Conservation (phyloP, 768 basidiomycete species). For the Lentinula sp. region DNA sequence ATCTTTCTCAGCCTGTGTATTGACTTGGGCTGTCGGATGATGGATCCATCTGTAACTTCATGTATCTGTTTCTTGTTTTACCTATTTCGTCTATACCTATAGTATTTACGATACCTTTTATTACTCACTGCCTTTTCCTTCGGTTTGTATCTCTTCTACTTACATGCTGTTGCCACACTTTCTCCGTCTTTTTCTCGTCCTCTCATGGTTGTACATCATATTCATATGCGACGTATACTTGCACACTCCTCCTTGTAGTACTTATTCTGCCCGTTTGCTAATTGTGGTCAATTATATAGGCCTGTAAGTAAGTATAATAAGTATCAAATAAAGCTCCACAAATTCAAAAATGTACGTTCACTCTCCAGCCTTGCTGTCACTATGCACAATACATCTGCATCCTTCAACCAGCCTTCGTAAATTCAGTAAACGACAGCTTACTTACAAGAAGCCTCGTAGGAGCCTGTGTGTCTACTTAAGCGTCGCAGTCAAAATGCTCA, state of each 20-base stretch:
- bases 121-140: background rate
- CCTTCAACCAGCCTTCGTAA: too few species aligned
- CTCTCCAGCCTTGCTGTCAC: too few species aligned
- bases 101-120: background rate
- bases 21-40: background rate
- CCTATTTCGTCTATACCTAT: conserved; percentile 1
- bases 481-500: too few species aligned
- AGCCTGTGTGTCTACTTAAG: too few species aligned
- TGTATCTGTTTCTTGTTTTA: background rate
- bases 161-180: background rate
- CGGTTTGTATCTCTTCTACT: background rate
- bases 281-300: background rate
- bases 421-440: too few species aligned
- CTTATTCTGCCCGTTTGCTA: background rate
- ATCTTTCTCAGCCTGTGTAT: background rate
- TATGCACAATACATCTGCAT: too few species aligned
- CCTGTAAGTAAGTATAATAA: background rate
- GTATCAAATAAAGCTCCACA: background rate
- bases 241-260: background rate
- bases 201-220: background rate
- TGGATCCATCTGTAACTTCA: background rate
- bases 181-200: background rate
- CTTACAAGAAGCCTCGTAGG: too few species aligned
- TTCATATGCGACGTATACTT: background rate
- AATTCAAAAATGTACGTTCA: background rate